These are phyloP conservation scores for Saccharomyces cerevisiae DNA, from an alignment of 805 yeast genomes.

Conservation along the genomic window DNA sequence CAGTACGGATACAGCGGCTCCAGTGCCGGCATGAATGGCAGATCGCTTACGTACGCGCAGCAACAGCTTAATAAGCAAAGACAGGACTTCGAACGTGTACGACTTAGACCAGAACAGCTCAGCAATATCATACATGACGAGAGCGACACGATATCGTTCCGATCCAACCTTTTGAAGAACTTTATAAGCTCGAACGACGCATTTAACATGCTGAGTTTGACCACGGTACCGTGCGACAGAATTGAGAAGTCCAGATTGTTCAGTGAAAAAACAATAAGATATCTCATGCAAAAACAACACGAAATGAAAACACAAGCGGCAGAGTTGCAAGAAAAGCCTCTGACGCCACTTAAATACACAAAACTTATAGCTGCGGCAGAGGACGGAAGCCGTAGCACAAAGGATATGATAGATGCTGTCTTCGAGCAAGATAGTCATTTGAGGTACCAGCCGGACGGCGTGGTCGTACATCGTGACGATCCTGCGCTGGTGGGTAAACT, in stretches of 20 bases:
- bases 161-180: slow-evolving; percentile 21
- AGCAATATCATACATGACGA: slow-evolving; percentile 26
- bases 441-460: background rate
- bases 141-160: slow-evolving; percentile 28
- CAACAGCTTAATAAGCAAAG: slow-evolving; percentile 15
- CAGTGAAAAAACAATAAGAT: slow-evolving; percentile 5
- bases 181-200: slow-evolving; percentile 13
- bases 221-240: slow-evolving; percentile 16
- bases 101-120: slow-evolving; percentile 25
- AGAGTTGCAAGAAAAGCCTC: background rate
- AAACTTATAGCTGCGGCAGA: background rate
- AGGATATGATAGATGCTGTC: background rate
- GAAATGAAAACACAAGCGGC: background rate
- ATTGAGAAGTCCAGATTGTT: slow-evolving; percentile 15
- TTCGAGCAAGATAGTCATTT: background rate
- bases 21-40: background rate
- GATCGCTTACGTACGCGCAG: slow-evolving; percentile 1
- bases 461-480: background rate
- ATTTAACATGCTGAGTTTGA: slow-evolving; percentile 18
- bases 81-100: slow-evolving; percentile 14
- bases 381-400: background rate
- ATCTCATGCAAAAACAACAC: slow-evolving; percentile 7
- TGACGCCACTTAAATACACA: background rate
- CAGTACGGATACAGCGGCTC: background rate
- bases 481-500: background rate